Evolutionary conservation across 331 rosid species (phyloP), one percentile per base, ranked within the genome.

Genomic region (Malus hybrid): DNA sequence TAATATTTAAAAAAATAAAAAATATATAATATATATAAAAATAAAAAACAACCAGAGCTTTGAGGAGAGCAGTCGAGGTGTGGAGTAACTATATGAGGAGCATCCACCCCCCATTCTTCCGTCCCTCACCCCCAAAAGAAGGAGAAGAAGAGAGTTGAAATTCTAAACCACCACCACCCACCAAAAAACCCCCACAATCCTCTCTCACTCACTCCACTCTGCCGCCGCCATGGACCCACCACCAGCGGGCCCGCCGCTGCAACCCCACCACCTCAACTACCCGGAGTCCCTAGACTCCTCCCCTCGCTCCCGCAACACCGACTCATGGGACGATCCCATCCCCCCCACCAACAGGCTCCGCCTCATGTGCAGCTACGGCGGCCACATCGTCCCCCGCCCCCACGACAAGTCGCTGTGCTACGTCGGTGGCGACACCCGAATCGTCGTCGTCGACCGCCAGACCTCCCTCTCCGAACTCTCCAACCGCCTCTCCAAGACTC

Each of bases 361-460:
- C 7, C 87, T 94, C 4, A 94, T 94, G 99, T 94, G 99, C 81
- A 94, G 98, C 81, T 94, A 88, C 61, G 97, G 93, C 48, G 98
- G 98, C 2, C 97, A 94, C 82, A 94, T 94, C 82, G 90, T 92
- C 19, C 99, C 99, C 2, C 93, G 99, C 6, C 99, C 99, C 0
- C 97, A 90, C 78, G 97, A 92, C 71, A 94, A 94, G 89, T 87
- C 96, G 2, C 91, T 94, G 44, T 94, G 97, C 78, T 94, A 94
- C 79, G 93, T 92, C 42, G 97, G 97, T 28, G 99, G 99, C 14
- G 97, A 91, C 33, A 94, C 97, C 2, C 89, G 99, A 5, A 92
- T 94, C 76, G 82, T 94, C 7, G 96, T 94, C 8, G 90, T 83
- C 8, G 99, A 94, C 19, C 90, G 96, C 30, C 69, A 73, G 9